Evolutionary conservation across 2,329 filamentous ascomycete species (phyloP).

Genomic region (Stagonosporopsis rhizophila): DNA sequence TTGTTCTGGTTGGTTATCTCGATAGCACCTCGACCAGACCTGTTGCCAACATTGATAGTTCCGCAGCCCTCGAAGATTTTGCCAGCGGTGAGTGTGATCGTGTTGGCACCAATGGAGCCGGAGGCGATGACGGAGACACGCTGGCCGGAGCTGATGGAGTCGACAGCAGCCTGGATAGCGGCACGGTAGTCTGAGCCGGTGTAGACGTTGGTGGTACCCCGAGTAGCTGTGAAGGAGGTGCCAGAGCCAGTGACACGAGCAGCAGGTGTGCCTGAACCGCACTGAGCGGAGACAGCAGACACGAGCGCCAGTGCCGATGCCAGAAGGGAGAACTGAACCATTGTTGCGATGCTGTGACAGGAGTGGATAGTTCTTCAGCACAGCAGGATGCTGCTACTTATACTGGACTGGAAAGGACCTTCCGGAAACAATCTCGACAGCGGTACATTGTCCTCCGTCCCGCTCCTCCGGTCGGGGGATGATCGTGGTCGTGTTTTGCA

Average conservation of each 20-base stretch:
- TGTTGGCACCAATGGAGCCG: slow-evolving; percentile 62
- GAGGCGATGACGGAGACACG: slow-evolving; percentile 63
- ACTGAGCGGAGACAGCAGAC: slow-evolving; percentile 52
- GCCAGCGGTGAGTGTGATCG: slow-evolving; percentile 59
- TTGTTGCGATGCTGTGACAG: slow-evolving; percentile 21
- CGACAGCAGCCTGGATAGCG: slow-evolving; percentile 63
- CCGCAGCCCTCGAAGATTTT: slow-evolving; percentile 67
- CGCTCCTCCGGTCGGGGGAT: slow-evolving; percentile 10
- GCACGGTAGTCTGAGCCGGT: slow-evolving; percentile 61
- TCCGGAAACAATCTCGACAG: not conserved
- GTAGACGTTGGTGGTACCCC: slow-evolving; percentile 58
- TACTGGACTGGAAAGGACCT: not conserved
- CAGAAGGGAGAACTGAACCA: slow-evolving; percentile 50
- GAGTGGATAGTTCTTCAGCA: not conserved
- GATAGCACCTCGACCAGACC: slow-evolving; percentile 60
- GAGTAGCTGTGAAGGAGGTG: slow-evolving; percentile 55
- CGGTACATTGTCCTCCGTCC: slow-evolving; percentile 2
- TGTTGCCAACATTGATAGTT: slow-evolving; percentile 58
- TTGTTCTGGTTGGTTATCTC: slow-evolving; percentile 58
- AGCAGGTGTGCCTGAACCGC: slow-evolving; percentile 57
- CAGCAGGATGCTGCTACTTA: slow-evolving; percentile 1
- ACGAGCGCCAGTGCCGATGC: slow-evolving; percentile 54
- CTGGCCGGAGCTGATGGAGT: slow-evolving; percentile 60
- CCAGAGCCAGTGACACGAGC: slow-evolving; percentile 58
- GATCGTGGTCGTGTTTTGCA: slow-evolving; percentile 7